Evolutionary conservation across 2,329 filamentous ascomycete species (phyloP).

Genomic region (Penicillium sclerotiorum): DNA sequence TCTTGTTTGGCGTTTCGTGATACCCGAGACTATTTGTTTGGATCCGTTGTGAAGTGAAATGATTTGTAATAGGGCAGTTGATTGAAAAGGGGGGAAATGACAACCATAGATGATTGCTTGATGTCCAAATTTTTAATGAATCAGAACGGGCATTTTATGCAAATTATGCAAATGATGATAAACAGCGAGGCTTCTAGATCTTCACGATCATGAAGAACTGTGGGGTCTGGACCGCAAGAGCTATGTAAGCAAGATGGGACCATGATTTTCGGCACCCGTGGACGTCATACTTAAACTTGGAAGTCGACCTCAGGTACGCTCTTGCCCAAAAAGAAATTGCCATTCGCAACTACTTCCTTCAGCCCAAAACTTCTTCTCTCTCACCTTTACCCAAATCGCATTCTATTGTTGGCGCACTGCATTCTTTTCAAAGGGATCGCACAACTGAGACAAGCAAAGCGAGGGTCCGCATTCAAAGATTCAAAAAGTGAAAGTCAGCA

Average conservation of each 20-base stretch:
- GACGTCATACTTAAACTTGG: too few relatives aligned
- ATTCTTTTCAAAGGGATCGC: not conserved
- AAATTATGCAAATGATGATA: not conserved
- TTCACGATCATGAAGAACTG: not conserved
- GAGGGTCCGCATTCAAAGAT: slow-evolving; percentile 6
- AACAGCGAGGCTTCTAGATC: not conserved
- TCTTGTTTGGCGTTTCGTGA: too few relatives aligned
- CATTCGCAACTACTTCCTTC: not conserved
- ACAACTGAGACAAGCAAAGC: slow-evolving; percentile 14
- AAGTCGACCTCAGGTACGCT: too few relatives aligned
- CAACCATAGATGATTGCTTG: too few relatives aligned
- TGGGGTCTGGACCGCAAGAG: not conserved
- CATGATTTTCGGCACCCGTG: too few relatives aligned
- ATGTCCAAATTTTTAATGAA: not conserved
- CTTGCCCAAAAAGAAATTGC: not conserved
- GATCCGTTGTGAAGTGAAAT: too few relatives aligned
- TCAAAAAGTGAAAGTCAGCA: not conserved
- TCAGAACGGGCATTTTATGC: not conserved
- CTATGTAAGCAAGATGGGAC: not conserved
- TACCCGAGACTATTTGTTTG: too few relatives aligned
- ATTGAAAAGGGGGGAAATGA: too few relatives aligned
- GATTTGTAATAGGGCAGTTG: too few relatives aligned
- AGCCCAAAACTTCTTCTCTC: not conserved
- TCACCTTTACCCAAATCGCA: not conserved
- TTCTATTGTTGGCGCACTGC: not conserved